Base-by-base conservation (phyloP, 2,329 filamentous ascomycete species). In the Neonectria sp. region DNA sequence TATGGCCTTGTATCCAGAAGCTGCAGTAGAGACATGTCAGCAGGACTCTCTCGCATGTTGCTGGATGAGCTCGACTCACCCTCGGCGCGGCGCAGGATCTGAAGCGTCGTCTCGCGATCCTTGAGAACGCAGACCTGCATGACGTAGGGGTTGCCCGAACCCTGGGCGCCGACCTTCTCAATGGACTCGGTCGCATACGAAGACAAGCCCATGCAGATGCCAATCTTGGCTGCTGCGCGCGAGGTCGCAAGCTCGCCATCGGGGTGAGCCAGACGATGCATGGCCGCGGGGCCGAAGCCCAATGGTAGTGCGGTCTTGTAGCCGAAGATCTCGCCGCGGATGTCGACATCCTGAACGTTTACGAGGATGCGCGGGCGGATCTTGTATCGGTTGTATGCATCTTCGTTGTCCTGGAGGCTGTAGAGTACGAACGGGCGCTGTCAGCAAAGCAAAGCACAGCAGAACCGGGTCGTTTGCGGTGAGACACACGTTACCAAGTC, bases 251-350 rank as follows among this genome's bases (percentile, higher is more conserved):
- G 63, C 69, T 89, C 86, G 7, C 86, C 86, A 35, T 88, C 85
- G 0, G 81, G 78, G 69, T 88, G 86, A 1, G 86, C 86, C n/a
- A 88, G 79, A 45, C 82, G 80, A 64, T 88, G 86, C 78, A 88
- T 86, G 8, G 86, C 87, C 1, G 86, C 83, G 0, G 87, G 87
- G n/a, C 84, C 83, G 53, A 89, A 85, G 24, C 86, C 86, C 13
- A 89, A 76, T 0, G 87, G 86, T 6, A 88, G 77, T 2, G 80
- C 75, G 58, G 85, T 82, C 75, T 81, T 73, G 55, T 33, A 64
- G 35, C 73, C 74, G 51, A 75, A 73, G n/a, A 76, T 71, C 21
- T 68, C 60, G 12, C 68, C 51, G 8, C 59, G 57, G 5, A 68
- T 73, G 55, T 75, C 72, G 4, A 76, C 52, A 52, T 71, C 71